These are phyloP conservation scores for Monosporascus sp. DNA, from an alignment of 2,329 filamentous ascomycete species.

Conservation along the genomic window DNA sequence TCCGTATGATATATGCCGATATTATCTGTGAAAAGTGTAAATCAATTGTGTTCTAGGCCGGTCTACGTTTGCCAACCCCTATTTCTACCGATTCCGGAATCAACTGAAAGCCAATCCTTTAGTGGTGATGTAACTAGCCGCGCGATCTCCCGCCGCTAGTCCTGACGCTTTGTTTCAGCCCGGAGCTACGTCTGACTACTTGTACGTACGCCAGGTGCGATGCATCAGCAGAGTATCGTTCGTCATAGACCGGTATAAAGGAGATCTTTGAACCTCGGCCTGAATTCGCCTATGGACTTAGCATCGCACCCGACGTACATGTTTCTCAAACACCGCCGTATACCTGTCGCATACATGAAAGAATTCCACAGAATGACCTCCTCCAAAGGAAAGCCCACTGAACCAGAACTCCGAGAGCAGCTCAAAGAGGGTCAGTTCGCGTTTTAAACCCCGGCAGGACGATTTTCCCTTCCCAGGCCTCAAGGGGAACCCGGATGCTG, in stretches of 20 bases:
- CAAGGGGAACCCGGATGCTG: not conserved
- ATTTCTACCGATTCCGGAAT: too few relatives aligned
- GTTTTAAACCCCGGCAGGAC: too few relatives aligned
- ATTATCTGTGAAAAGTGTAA: too few relatives aligned
- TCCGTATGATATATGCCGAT: too few relatives aligned
- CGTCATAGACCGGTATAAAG: not conserved
- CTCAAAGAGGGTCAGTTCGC: slow-evolving; percentile 29
- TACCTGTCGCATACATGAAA: not conserved
- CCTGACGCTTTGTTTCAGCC: not conserved
- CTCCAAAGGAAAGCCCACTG: slow-evolving; percentile 35
- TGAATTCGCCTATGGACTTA: not conserved
- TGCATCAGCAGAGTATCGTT: not conserved
- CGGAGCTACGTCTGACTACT: not conserved
- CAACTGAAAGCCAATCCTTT: too few relatives aligned
- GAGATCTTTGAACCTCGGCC: not conserved
- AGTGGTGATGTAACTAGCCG: not conserved
- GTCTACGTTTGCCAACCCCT: too few relatives aligned
- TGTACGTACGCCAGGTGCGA: not conserved
- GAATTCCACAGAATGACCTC: slow-evolving; percentile 27
- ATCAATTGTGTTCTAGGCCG: too few relatives aligned
- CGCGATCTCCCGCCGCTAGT: not conserved
- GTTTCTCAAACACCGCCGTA: not conserved
- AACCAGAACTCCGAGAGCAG: slow-evolving; percentile 33
- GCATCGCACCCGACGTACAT: not conserved
- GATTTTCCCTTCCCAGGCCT: too few relatives aligned